Evolutionary conservation across 108 stramenopile genomes (phyloP).

Genomic region (Nitzschia palea): DNA sequence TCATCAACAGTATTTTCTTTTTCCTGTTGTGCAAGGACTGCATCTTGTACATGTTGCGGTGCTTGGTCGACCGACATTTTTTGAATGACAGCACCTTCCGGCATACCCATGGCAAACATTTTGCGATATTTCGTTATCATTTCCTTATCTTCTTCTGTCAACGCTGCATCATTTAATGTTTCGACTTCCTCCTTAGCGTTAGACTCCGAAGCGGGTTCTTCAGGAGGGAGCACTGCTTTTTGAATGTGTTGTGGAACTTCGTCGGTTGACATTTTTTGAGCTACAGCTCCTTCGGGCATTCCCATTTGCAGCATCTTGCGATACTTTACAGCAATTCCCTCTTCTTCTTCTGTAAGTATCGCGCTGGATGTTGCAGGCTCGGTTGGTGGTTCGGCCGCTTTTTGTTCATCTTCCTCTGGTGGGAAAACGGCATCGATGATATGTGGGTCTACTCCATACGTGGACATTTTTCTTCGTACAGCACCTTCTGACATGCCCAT

Average conservation of each 20-base stretch:
- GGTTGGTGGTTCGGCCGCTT: neutral
- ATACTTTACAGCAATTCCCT: conserved; percentile 15
- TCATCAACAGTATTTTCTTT: neutral
- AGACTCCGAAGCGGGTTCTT: neutral
- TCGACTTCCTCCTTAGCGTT: neutral
- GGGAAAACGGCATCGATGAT: conserved; percentile 22
- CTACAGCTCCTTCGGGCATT: conserved; percentile 39
- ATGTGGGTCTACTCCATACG: conserved; percentile 19
- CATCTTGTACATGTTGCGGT: conserved; percentile 30
- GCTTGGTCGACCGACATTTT: conserved; percentile 27
- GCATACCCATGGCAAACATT: conserved; percentile 45
- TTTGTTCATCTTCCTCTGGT: neutral
- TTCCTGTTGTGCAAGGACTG: neutral
- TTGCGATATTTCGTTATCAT: conserved; percentile 12
- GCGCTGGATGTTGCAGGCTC: neutral
- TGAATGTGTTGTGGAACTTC: conserved; percentile 3
- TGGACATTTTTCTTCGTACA: conserved; percentile 19
- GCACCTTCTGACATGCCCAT: conserved; percentile 47
- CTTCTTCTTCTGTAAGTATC: conserved; percentile 14
- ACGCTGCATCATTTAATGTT: neutral
- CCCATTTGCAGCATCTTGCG: conserved; percentile 20
- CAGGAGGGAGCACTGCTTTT: neutral
- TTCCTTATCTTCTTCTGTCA: neutral
- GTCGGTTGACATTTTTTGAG: conserved; percentile 20
- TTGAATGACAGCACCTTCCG: conserved; percentile 32